Evolutionary conservation across 2,329 filamentous ascomycete genomes (phyloP), one percentile per base, ranked within the genome.

Genomic region (Phaeosphaeriaceae sp.): DNA sequence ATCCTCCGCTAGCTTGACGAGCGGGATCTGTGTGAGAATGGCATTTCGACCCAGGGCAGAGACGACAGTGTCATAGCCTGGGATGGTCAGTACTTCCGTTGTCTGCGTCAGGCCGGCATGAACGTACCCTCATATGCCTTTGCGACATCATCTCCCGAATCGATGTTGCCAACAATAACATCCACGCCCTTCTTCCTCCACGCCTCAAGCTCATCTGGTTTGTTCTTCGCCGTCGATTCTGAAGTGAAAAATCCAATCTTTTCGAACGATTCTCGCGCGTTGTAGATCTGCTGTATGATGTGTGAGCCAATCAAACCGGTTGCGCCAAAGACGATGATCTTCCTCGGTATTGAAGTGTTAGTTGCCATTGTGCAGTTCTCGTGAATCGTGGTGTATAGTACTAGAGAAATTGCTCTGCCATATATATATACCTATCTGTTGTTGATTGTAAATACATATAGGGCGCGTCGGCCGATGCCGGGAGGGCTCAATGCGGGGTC

Each of bases 1-100:
- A 53, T 81, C 74, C 41, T 86, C 84, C 13, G 89, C 88, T 22
- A 88, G 78, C 45, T 79, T 78, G 51, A 91, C 83, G n/a, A 91
- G 81, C 2, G 83, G 77, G 56, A 88, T 84, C 67, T 91, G 89
- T 9, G 82, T 75, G 21, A 83, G 80, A 17, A 92, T 84, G 0
- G 83, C 86, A n/a, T 81, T 82, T 51, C 89, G 82, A 2, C 89
- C 89, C 1, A 91, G 81, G 1, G 86, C 85, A 20, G 85, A 89
- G 49, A 91, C 78, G 44, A 91, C 81, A 0, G 88, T 91, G 71
- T 91, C 87, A 65, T 88, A 84, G 49, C 78, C 82, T 82, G 46
- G 48, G n/a, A 13, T 15, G 36, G 20, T 19, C 41, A 51, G 54
- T 20, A 6, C 21, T 48, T 21, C 11, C 19, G 3, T n/a, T n/a